phyloP scores from a whole-genome alignment of 805 yeast genomes.

The Blastobotrys americana region DNA sequence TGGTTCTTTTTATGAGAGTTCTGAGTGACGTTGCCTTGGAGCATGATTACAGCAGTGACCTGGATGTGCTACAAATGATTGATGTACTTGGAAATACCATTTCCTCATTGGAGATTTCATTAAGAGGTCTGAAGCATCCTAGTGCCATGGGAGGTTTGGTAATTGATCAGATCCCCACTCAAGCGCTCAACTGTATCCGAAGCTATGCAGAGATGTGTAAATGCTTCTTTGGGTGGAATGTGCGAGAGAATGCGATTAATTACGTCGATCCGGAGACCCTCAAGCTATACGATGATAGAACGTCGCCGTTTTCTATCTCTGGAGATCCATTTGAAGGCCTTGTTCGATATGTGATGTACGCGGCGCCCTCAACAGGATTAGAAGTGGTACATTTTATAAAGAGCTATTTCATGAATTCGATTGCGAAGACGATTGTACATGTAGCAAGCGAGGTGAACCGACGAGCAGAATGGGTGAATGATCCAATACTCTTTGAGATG shows the following conservation, averaged over 20 bases:
- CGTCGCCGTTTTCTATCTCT: constrained; percentile 1
- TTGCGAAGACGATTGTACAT: constrained; percentile 7
- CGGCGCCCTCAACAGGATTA: constrained; percentile 8
- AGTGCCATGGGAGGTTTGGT: constrained; percentile 37
- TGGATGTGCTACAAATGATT: not conserved
- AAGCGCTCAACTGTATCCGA: constrained; percentile 52
- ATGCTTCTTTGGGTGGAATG: not conserved
- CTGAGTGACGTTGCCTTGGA: not conserved
- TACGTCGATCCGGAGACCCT: not conserved
- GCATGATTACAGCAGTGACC: not conserved
- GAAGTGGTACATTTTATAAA: constrained; percentile 5
- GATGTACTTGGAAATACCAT: constrained; percentile 45
- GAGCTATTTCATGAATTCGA: constrained; percentile 5
- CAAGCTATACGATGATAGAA: not conserved
- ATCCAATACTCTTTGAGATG: constrained; percentile 26
- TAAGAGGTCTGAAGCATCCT: constrained; percentile 42
- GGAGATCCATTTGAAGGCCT: constrained; percentile 9
- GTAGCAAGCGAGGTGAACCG: constrained; percentile 8
- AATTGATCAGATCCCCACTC: constrained; percentile 54
- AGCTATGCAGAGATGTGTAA: constrained; percentile 34
- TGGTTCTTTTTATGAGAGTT: not conserved
- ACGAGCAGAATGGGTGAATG: constrained; percentile 12
- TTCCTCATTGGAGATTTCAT: constrained; percentile 56
- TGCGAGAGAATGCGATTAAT: not conserved
- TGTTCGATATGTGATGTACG: constrained; percentile 7